A percentile compares a stretch with the other conserved stretches of the same genome.
Conservation (phyloP, 2,329 filamentous ascomycete genomes). For the Penicillium sp. region DNA sequence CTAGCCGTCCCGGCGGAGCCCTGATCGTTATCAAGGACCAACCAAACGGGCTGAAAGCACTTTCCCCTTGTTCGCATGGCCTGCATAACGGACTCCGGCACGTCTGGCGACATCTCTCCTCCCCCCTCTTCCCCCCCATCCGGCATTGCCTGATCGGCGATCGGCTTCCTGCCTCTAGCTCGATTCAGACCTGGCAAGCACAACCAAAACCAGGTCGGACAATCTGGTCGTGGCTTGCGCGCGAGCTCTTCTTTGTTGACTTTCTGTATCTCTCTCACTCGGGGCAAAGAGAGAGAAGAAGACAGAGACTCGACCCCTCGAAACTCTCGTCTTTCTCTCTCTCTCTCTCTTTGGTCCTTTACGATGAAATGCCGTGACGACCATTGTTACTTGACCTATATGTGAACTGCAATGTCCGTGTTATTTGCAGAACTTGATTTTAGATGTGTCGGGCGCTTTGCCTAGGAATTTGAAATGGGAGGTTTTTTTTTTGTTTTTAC, state of each 20-base stretch:
- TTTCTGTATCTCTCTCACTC: not conserved
- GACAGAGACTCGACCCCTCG: not conserved
- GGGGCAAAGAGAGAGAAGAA: too few species aligned
- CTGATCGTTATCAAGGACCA: not conserved
- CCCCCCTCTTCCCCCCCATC: too few species aligned
- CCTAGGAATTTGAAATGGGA: not conserved
- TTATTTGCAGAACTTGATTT: slow-evolving; percentile 11
- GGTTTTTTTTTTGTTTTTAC: not conserved
- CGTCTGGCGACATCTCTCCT: not conserved
- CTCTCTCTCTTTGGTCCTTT: slow-evolving; percentile 3
- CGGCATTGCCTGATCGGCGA: too few species aligned
- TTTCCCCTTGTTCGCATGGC: slow-evolving; percentile 2
- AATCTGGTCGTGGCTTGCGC: too few species aligned
- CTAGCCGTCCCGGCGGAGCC: not conserved
- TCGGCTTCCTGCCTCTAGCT: too few species aligned
- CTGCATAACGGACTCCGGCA: slow-evolving; percentile 2
- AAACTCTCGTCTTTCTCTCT: not conserved
- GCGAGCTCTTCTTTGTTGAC: not conserved
- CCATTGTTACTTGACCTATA: slow-evolving; percentile 10
- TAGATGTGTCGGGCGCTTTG: slow-evolving; percentile 18
- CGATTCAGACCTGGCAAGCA: too few species aligned
- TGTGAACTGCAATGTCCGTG: slow-evolving; percentile 6
- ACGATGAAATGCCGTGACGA: slow-evolving; percentile 26
- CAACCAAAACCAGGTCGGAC: too few species aligned
- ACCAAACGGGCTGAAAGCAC: not conserved